Evolutionary conservation across 2,329 filamentous ascomycete species (phyloP).

Genomic region (Geosmithia flava): DNA sequence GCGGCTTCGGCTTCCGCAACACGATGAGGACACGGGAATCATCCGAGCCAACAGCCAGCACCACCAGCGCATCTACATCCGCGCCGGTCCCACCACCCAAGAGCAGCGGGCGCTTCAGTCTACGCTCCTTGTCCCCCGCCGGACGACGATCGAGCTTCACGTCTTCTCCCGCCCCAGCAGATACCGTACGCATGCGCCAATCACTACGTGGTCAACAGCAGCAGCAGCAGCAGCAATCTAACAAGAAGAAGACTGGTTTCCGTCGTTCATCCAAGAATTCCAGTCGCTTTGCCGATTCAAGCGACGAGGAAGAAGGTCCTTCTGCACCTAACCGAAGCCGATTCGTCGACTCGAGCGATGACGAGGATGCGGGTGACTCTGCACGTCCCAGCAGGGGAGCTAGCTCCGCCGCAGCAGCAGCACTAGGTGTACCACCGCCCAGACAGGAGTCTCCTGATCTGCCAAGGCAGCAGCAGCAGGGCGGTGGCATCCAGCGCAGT

Average conservation of each 20-base stretch:
- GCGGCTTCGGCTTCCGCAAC: constrained; percentile 48
- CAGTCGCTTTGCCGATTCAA: constrained; percentile 49
- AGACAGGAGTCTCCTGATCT: constrained; percentile 40
- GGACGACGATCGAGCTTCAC: constrained; percentile 33
- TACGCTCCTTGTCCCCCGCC: constrained; percentile 59
- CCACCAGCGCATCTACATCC: not conserved
- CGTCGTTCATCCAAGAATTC: constrained; percentile 23
- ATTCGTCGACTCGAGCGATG: constrained; percentile 63
- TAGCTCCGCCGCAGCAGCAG: constrained; percentile 19
- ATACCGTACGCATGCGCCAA: constrained; percentile 23
- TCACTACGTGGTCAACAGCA: constrained; percentile 30
- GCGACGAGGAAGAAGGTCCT: constrained; percentile 41
- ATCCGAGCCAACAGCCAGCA: not conserved
- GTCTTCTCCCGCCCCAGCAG: constrained; percentile 23
- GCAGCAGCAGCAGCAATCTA: constrained; percentile 18
- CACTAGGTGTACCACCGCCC: constrained; percentile 23
- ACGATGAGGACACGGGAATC: constrained; percentile 48
- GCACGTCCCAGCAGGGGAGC: constrained; percentile 8
- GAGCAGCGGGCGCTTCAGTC: constrained; percentile 50
- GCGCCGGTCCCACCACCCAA: constrained; percentile 8
- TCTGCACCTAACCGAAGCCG: constrained; percentile 36
- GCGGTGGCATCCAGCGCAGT: constrained; percentile 20
- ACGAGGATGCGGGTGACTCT: constrained; percentile 23
- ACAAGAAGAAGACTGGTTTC: constrained; percentile 26
- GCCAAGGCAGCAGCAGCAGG: not conserved